Percentiles rank a stretch among this genome's conserved stretches.
Conservation (phyloP, 768 basidiomycete genomes). For the Leucosporidium creatinivorum region DNA sequence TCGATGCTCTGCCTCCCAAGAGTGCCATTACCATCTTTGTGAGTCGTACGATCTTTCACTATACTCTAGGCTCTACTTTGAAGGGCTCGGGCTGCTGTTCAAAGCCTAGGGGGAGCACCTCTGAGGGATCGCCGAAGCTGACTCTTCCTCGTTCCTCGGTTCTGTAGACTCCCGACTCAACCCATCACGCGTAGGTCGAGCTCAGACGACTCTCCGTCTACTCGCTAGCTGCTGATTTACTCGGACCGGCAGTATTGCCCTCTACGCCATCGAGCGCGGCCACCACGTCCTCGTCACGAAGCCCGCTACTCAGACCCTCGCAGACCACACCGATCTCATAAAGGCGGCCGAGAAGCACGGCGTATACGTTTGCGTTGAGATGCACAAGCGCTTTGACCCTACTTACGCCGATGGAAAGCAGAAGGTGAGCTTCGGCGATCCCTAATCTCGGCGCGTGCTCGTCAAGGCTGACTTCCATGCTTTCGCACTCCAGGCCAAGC, state of each 20-base stretch:
- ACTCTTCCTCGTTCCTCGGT: too few relatives aligned
- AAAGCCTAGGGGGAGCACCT: too few relatives aligned
- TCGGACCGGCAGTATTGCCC: constrained; percentile 41
- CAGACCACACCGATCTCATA: constrained; percentile 72
- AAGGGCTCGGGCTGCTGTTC: too few relatives aligned
- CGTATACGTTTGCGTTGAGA: constrained; percentile 64
- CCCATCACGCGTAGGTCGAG: neutral
- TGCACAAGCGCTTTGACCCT: constrained; percentile 80
- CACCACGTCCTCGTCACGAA: constrained; percentile 89
- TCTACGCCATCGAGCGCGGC: constrained; percentile 75
- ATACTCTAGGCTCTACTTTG: neutral
- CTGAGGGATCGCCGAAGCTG: too few relatives aligned
- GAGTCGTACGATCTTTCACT: neutral
- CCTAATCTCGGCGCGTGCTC: constrained; percentile 4
- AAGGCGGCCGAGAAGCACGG: constrained; percentile 68
- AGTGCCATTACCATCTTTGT: constrained; percentile 81
- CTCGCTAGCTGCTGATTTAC: constrained; percentile 73
- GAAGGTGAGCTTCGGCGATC: constrained; percentile 6
- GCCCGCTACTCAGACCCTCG: constrained; percentile 77
- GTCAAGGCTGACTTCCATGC: neutral
- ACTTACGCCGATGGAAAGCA: constrained; percentile 79
- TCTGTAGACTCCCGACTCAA: neutral
- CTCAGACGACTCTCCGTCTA: constrained; percentile 37
- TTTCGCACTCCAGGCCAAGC: neutral
- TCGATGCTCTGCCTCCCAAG: constrained; percentile 66